These are phyloP conservation scores for Fusarium luffae DNA, from an alignment of 2,329 filamentous ascomycete genomes.

Conservation along the genomic window DNA sequence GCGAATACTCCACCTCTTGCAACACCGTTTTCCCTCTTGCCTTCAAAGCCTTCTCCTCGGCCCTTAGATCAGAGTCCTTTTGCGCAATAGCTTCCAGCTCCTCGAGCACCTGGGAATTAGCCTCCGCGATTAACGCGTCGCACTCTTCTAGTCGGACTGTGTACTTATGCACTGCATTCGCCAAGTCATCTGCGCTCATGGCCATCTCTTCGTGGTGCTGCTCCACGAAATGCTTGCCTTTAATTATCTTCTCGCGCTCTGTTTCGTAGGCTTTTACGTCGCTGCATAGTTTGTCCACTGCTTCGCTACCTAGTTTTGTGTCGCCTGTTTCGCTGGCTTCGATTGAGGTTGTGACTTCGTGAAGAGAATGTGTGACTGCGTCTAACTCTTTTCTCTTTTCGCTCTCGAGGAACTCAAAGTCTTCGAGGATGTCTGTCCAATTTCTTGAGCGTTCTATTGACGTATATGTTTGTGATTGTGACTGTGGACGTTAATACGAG, in stretches of 20 bases:
- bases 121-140: not conserved
- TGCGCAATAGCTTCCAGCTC: not conserved
- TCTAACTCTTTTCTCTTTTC: slow-evolving; percentile 1
- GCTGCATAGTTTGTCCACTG: not conserved
- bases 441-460: not conserved
- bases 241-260: not conserved
- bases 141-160: not conserved
- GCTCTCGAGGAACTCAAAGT: not conserved
- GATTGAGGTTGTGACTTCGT: not conserved
- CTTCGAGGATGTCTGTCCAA: not conserved
- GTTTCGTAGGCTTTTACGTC: slow-evolving; percentile 1
- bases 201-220: not conserved
- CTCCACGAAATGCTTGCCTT: not conserved
- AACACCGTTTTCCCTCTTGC: not conserved
- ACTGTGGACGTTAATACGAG: not conserved
- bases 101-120: not conserved
- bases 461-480: no score
- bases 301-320: not conserved
- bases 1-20: not conserved
- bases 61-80: not conserved
- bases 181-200: not conserved
- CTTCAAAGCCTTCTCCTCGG: not conserved
- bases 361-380: not conserved
- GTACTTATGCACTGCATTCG: not conserved
- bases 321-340: not conserved